Base-by-base conservation (phyloP, 1,139 yeast genomes). In the Saccharomyces pastorianus region DNA sequence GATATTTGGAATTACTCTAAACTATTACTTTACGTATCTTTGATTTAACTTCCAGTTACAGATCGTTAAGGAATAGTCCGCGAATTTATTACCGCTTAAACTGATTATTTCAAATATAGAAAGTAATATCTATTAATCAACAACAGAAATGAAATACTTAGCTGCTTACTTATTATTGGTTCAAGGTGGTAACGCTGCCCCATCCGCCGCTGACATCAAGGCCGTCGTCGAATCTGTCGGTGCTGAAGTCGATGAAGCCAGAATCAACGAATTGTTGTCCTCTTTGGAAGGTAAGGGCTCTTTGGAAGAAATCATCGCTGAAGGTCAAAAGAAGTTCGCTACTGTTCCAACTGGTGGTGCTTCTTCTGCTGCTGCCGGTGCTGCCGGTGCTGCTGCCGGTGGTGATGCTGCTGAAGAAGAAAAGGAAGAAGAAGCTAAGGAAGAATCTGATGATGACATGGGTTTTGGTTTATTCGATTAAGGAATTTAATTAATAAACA, bases 271-370 rank as follows among this genome's bases (percentile, higher is more conserved):
- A 73, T 86, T 93, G 76, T 80, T 93, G 73, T 77, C 88, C 67
- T 95, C 95, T 75, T 84, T 93, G 71, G 91, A 88, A 78, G 99
- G 98, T 78, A 93, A 93, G 87, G 77, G 82, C 73, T 82, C 87
- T 73, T 61, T 73, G 58, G 84, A 81, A 67, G 96, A 90, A 79
- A 85, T 93, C 79, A 85, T 93, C 69, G 93, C 97, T 72, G 95
- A 84, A 79, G 99, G 99, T 82, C 79, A 88, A 76, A 79, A 84
- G 77, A 93, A 93, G 83, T 87, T 93, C 74, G 91, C 98, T 68
- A 82, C 97, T 64, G 96, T 91, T 66, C 98, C 99, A 79, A 73
- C 96, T 74, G 99, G 96, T 77, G 97, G 93, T 80, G 91, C 96
- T 73, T 91, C 91, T 73, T 82, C 88, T 68, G 80, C 88, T 71